Evolutionary conservation across 306 rosid species (phyloP), one percentile per base, ranked within the genome.

Genomic region (Cucurbita ficifolia): DNA sequence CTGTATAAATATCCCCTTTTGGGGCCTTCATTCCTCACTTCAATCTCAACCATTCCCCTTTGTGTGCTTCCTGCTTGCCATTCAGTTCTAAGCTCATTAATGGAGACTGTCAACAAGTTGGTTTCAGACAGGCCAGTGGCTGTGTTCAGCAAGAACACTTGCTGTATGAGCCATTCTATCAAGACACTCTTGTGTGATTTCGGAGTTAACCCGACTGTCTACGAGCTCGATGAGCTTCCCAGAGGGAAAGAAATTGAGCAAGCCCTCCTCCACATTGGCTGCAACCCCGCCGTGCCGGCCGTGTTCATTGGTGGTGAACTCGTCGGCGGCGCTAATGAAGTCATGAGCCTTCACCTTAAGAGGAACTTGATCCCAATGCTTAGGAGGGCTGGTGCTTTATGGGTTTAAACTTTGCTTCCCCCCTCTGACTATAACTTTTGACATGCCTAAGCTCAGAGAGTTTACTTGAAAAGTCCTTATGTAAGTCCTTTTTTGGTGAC

Each of bases 281-380:
- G 88, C 42, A 86, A 74, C 74, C 99, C 97, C 0, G 81, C 91
- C 0, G 97, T 95, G 21, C 99, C 99, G 0, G 89, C 91, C 0
- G 91, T 95, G 69, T 91, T 89, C 91, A 95, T 95, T 4, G 91
- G 87, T 9, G 96, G 96, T 5, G 82, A 89, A 52, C 86, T 91
- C 46, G 83, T 91, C 0, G 99, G 99, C 9, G 97, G 99, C 61
- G 81, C 96, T 69, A 95, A 89, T 80, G 90, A 95, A 76, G 88
- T 95, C 33, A 91, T 91, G 99, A 91, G 86, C 68, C 99, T 88
- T 82, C 99, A 91, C 76, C 96, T 95, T 22, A 83, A 84, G 39
- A 81, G 97, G 5, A 82, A 94, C 82, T 80, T 95, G 60, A 86
- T 89, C 76, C 96, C 99, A 49, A 91, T 95, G 99, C 99, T 95